A percentile compares a stretch with the other conserved stretches of the same genome.
Conservation (phyloP, 1,139 yeast species). For the Saccharomyces hybrid region DNA sequence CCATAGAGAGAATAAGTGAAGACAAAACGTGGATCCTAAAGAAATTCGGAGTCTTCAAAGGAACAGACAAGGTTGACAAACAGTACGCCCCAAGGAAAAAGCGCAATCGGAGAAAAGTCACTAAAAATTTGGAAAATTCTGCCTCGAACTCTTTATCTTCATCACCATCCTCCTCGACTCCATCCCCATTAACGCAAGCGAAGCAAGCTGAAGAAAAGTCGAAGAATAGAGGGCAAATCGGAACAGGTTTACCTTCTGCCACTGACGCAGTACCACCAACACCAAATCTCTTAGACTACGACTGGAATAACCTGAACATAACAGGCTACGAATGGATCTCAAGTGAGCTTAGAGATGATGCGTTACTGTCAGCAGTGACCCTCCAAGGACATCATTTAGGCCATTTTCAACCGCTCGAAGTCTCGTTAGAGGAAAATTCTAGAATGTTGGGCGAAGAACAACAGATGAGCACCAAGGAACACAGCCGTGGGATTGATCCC, state of each 20-base stretch:
- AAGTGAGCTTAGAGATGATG: constrained; percentile 62
- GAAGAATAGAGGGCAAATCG: background rate
- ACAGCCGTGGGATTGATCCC: background rate
- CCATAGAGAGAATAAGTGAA: constrained; percentile 35
- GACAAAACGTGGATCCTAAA: constrained; percentile 56
- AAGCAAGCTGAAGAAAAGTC: background rate
- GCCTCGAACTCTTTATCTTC: background rate
- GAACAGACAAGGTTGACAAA: constrained; percentile 14
- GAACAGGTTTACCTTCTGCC: background rate
- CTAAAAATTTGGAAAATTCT: background rate
- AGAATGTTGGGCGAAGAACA: background rate
- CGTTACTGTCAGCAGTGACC: constrained; percentile 65
- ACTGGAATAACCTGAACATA: constrained; percentile 4
- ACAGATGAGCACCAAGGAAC: background rate
- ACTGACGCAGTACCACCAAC: background rate
- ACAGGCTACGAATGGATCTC: constrained; percentile 53
- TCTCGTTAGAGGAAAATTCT: background rate
- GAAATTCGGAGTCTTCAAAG: constrained; percentile 75
- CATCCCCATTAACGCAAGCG: background rate
- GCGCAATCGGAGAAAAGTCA: background rate
- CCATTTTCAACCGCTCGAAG: background rate
- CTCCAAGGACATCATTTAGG: constrained; percentile 39
- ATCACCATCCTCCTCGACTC: background rate
- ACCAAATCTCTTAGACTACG: constrained; percentile 7
- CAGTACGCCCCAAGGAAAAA: constrained; percentile 1